Evolutionary conservation across 179 eudicot genomes (phyloP).

Genomic region (Drosera spatulata): DNA sequence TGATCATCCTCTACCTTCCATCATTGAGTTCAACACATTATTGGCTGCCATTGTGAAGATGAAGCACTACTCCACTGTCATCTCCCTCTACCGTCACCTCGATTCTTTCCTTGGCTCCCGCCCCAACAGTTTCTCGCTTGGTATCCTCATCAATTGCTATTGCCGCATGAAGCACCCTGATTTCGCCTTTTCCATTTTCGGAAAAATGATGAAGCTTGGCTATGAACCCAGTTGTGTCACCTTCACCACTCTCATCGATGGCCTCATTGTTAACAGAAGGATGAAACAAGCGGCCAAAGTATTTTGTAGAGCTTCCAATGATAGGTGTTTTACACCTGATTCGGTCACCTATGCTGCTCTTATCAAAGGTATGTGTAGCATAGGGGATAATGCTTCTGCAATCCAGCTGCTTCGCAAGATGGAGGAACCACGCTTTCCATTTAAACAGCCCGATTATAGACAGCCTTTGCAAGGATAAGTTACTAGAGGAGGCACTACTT

Average conservation of each 20-base stretch:
- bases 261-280: not conserved
- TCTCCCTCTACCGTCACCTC: not conserved
- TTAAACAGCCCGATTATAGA: not conserved
- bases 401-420: conserved; percentile 1
- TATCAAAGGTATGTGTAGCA: conserved; percentile 11
- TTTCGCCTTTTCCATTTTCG: conserved; percentile 15
- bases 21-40: not conserved
- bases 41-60: not conserved
- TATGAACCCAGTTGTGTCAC: not conserved
- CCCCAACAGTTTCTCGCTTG: not conserved
- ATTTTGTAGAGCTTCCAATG: not conserved
- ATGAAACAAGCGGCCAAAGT: not conserved
- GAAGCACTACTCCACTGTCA: conserved; percentile 1
- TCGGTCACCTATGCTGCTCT: conserved; percentile 7
- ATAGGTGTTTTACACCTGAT: conserved; percentile 3
- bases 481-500: not conserved
- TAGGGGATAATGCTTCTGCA: conserved; percentile 5
- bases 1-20: not conserved
- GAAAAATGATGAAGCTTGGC: conserved; percentile 12
- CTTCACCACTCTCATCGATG: conserved; percentile 8
- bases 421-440: not conserved
- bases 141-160: conserved; percentile 3
- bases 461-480: conserved; percentile 4
- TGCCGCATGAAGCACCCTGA: conserved; percentile 5
- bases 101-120: not conserved